Base-by-base conservation (phyloP, 768 basidiomycete species). In the Mycena leptocephala region DNA sequence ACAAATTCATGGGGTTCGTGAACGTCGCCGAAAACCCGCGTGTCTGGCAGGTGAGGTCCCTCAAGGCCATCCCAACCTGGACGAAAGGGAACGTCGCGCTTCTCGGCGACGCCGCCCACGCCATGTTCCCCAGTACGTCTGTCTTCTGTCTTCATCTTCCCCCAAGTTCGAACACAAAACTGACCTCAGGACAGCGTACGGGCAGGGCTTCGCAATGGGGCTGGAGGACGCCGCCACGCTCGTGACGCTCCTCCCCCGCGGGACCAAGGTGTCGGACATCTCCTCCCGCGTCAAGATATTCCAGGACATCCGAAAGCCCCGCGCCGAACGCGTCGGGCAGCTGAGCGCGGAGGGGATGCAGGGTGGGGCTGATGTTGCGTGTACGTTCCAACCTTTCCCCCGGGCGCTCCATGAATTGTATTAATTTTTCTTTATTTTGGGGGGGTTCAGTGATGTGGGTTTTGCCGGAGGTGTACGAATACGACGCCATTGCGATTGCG, bases 61-160 rank as follows among this genome's bases (percentile, higher is more conserved):
- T 72, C 10, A 32, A 46, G 1, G 28, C 8, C 5, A n/a, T 75
- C 1, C 51, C 66, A 1, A 75, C 74, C 20, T 75, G 64, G 56
- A 46, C 53, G 8, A 70, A 62, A 33, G 74, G 74, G 20, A 68
- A 69, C 30, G 67, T 75, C 4, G 55, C 66, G 3, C 28, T 75
- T 37, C 53, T 75, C 26, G 74, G 74, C 20, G 74, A 75, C 43
- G 66, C 74, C 5, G 74, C 71, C 2, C 71, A 72, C 39, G 71
- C 71, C 0, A 72, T 72, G 71, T 46, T 48, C 8, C 71, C 71
- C 20, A 72, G 71, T 72, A 26, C 26, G 61, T 43, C 18, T 43
- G 4, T 43, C 9, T 9, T 14, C 7, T 64, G 28, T 5, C 24
- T 30, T 11, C 46, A 13, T 30, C 18, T 24, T 8, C 4, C 3